Evolutionary conservation across 2,329 filamentous ascomycete genomes (phyloP).

Genomic region (Aschersonia sp.): DNA sequence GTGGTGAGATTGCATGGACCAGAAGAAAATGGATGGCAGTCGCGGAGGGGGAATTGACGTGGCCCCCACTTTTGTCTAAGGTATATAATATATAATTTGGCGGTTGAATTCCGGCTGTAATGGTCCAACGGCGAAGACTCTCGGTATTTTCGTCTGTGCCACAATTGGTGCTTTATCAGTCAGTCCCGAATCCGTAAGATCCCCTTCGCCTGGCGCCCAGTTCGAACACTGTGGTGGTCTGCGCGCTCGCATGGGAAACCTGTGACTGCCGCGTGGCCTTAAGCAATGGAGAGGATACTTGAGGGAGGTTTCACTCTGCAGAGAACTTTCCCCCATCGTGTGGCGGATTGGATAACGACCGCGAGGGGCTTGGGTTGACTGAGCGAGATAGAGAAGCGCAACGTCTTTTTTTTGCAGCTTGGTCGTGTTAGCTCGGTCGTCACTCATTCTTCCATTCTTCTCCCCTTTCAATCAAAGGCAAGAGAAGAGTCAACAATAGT

Average conservation of each 20-base stretch:
- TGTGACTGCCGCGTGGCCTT: constrained; percentile 45
- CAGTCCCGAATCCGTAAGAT: constrained; percentile 41
- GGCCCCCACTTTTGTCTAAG: too few species aligned
- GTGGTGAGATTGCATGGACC: background rate
- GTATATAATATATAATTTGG: constrained; percentile 10
- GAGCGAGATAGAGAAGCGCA: constrained; percentile 39
- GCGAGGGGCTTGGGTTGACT: constrained; percentile 43
- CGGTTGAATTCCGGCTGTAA: constrained; percentile 34
- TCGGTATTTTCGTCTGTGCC: constrained; percentile 27
- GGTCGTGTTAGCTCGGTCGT: background rate
- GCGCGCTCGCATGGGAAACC: constrained; percentile 54
- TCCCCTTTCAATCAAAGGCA: background rate
- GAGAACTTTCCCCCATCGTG: constrained; percentile 55
- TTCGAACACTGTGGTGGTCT: constrained; percentile 52
- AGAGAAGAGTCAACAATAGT: background rate
- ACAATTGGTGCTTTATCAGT: constrained; percentile 10
- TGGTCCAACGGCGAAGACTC: constrained; percentile 47
- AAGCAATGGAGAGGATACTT: constrained; percentile 57
- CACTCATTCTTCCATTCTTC: background rate
- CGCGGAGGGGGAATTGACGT: background rate
- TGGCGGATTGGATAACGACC: constrained; percentile 57
- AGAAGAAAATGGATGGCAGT: background rate
- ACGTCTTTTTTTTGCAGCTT: constrained; percentile 22
- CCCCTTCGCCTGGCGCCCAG: constrained; percentile 45
- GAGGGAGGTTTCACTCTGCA: constrained; percentile 63